Evolutionary conservation across 2,329 filamentous ascomycete species (phyloP).

Genomic region (Fusarium austroafricanum): DNA sequence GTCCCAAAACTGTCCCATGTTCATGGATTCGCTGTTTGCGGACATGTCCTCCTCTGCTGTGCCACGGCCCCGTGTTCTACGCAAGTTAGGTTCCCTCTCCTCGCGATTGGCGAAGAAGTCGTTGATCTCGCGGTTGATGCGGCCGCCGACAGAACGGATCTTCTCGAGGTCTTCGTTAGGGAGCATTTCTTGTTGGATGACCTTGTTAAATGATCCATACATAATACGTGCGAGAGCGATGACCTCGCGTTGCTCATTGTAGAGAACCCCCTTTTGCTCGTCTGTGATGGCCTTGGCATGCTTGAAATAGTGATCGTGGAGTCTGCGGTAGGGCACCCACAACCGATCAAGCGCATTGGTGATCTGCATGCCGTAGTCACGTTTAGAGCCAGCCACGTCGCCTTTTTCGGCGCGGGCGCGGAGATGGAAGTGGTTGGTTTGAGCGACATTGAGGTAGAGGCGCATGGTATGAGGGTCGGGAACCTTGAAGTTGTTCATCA

Average conservation of each 20-base stretch:
- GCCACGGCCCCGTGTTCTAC: conserved; percentile 32
- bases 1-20: conserved; percentile 49
- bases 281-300: conserved; percentile 37
- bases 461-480: conserved; percentile 65
- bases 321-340: conserved; percentile 60
- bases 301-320: conserved; percentile 54
- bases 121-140: conserved; percentile 54
- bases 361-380: conserved; percentile 63
- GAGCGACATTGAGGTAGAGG: conserved; percentile 67
- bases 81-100: conserved; percentile 50
- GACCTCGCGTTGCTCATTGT: conserved; percentile 56
- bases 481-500: conserved; percentile 57
- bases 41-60: conserved; percentile 39
- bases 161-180: conserved; percentile 49
- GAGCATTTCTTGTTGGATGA: conserved; percentile 56
- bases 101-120: conserved; percentile 52
- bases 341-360: conserved; percentile 61
- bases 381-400: conserved; percentile 52
- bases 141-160: conserved; percentile 50
- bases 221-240: conserved; percentile 59
- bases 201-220: conserved; percentile 59
- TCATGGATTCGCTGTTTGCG: conserved; percentile 26
- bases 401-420: conserved; percentile 48
- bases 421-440: conserved; percentile 59
- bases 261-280: conserved; percentile 43